Conservation (phyloP, 148 eudicot genomes). For the Rhododendron mucronatum region DNA sequence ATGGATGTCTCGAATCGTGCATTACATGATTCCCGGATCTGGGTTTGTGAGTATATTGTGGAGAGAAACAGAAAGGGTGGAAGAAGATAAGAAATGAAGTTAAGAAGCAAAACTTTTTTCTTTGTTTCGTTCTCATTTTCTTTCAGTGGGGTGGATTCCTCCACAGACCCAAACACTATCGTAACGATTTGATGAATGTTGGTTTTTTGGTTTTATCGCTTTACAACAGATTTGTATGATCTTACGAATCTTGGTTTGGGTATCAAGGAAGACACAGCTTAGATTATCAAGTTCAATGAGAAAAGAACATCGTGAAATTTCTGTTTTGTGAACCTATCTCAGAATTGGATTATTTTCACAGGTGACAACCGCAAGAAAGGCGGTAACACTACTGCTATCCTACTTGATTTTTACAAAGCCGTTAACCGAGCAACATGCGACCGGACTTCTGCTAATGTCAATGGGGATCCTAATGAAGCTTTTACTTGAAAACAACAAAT, state of each 20-base stretch:
- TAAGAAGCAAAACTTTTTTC: not conserved
- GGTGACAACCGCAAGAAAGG: slow-evolving; percentile 96
- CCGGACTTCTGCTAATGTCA: slow-evolving; percentile 72
- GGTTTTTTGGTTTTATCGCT: not conserved
- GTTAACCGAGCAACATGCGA: slow-evolving; percentile 75
- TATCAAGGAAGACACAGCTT: not conserved
- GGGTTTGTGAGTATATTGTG: not conserved
- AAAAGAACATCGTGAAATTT: not conserved
- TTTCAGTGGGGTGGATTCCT: not conserved
- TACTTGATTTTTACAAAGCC: slow-evolving; percentile 90
- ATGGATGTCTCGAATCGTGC: no score
- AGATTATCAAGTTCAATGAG: not conserved
- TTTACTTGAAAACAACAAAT: slow-evolving; percentile 52
- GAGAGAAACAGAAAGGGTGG: not conserved
- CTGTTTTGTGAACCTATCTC: not conserved
- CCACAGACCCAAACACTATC: not conserved
- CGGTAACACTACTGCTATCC: slow-evolving; percentile 76
- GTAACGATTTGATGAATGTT: not conserved
- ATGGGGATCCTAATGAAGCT: slow-evolving; percentile 85
- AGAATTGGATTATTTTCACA: slow-evolving; percentile 21
- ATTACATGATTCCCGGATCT: no score
- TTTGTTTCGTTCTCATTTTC: not conserved
- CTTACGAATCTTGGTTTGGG: not conserved
- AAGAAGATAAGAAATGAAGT: not conserved
- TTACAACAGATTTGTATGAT: not conserved